Conservation (phyloP, 345 rosid genomes). For the Gossypium arboreum region DNA sequence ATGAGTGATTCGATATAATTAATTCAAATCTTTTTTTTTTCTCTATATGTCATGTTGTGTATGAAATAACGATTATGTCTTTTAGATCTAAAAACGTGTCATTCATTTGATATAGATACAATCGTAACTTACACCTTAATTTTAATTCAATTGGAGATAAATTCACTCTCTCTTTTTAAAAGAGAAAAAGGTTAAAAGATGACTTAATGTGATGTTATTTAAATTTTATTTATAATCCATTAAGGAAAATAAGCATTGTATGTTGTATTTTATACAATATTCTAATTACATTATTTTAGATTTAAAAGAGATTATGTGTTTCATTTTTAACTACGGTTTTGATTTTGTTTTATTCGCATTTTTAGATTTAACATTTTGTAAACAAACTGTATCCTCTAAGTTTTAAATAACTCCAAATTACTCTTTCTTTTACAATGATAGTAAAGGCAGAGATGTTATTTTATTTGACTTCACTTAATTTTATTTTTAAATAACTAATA, state of each 20-base stretch:
- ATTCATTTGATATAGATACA: neutral
- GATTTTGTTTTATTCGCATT: neutral
- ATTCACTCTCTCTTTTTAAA: neutral
- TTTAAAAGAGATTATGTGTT: too few relatives aligned
- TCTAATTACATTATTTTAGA: too few relatives aligned
- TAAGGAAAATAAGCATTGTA: too few relatives aligned
- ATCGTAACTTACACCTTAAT: neutral
- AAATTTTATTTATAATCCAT: too few relatives aligned
- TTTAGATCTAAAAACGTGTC: neutral
- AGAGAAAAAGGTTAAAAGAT: neutral
- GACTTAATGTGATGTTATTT: too few relatives aligned
- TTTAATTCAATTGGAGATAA: neutral
- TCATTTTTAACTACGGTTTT: neutral
- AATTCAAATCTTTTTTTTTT: neutral
- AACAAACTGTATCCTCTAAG: neutral
- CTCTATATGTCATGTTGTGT: neutral
- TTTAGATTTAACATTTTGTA: neutral
- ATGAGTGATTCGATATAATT: neutral
- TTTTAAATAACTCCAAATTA: neutral
- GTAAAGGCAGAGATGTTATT: neutral
- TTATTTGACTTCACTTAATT: neutral
- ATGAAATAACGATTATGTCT: neutral
- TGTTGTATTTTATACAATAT: too few relatives aligned
- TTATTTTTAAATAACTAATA: too few relatives aligned
- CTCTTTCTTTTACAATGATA: neutral